A percentile compares a stretch with the other conserved stretches of the same genome.
Evolutionary conservation across 2,329 filamentous ascomycete genomes (phyloP).

Genomic region (Phaeophleospora eucalypticola): DNA sequence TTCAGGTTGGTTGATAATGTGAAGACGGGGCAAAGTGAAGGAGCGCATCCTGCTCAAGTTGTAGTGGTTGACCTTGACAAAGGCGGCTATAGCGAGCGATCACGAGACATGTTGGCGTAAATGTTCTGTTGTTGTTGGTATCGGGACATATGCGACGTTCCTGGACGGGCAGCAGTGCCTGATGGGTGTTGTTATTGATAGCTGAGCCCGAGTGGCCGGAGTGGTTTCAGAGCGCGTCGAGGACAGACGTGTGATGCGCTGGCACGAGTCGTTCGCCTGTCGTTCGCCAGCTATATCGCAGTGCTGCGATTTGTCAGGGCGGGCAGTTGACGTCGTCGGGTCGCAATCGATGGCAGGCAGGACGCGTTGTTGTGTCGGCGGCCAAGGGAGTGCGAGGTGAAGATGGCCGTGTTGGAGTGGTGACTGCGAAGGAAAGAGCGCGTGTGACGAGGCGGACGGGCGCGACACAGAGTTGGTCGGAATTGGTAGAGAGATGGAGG

Average conservation of each 20-base stretch:
- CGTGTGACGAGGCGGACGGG: too few relatives aligned
- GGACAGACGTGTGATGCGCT: constrained; percentile 16
- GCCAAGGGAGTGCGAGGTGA: too few relatives aligned
- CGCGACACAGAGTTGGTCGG: too few relatives aligned
- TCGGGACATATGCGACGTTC: constrained; percentile 21
- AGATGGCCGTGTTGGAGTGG: too few relatives aligned
- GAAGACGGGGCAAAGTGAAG: constrained; percentile 24
- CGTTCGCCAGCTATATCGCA: constrained; percentile 6
- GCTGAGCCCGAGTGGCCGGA: too few relatives aligned
- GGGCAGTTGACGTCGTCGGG: too few relatives aligned
- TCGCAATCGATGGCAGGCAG: too few relatives aligned
- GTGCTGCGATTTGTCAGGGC: constrained; percentile 10
- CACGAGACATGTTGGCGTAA: constrained; percentile 19
- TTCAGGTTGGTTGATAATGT: constrained; percentile 16
- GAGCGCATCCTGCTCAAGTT: constrained; percentile 28
- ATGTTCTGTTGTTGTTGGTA: constrained; percentile 13
- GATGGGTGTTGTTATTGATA: not conserved
- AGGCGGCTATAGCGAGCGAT: constrained; percentile 16
- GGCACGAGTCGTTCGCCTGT: constrained; percentile 20
- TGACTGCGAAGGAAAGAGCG: too few relatives aligned
- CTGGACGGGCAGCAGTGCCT: too few relatives aligned
- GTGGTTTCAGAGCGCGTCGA: constrained; percentile 20
- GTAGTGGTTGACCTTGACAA: not conserved
- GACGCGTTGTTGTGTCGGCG: too few relatives aligned
- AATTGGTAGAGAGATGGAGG: too few relatives aligned